Percentiles rank a stretch among this genome's conserved stretches.
phyloP scores from a whole-genome alignment of 768 basidiomycete genomes.

The Leccinellum albellum region DNA sequence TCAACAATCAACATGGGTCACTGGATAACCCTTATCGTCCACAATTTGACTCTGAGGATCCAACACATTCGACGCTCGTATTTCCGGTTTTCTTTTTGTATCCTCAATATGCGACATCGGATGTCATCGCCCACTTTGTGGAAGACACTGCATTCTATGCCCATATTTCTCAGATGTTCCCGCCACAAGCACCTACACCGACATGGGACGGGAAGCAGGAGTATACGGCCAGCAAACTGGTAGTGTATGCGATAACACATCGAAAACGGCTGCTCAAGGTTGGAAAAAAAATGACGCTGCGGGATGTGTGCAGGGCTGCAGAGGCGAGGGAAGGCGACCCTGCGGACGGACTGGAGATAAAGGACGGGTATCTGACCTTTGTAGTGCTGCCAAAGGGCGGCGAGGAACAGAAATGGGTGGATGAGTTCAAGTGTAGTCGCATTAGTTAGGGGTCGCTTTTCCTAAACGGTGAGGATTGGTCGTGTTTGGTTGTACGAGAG shows the following conservation, averaged over 20 bases:
- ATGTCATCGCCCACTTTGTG: conserved; percentile 81
- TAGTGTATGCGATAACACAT: conserved; percentile 80
- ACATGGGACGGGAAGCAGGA: conserved; percentile 73
- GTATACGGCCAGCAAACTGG: conserved; percentile 61
- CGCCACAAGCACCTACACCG: conserved; percentile 58
- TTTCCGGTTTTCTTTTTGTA: conserved; percentile 92
- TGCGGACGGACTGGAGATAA: conserved; percentile 78
- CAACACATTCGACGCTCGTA: conserved; percentile 56
- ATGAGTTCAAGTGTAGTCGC: conserved; percentile 69
- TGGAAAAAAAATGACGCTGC: conserved; percentile 84
- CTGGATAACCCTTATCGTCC: conserved; percentile 57
- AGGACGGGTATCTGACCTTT: conserved; percentile 78
- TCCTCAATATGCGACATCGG: conserved; percentile 85
- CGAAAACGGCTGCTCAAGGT: conserved; percentile 80
- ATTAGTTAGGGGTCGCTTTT: conserved; percentile 5
- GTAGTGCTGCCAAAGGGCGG: conserved; percentile 74
- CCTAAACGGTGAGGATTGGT: conserved; percentile 23
- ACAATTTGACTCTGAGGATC: conserved; percentile 64
- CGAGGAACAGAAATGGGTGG: conserved; percentile 80
- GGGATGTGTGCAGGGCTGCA: conserved; percentile 67
- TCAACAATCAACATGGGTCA: conserved; percentile 48
- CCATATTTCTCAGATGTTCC: conserved; percentile 81
- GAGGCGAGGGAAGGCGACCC: conserved; percentile 55
- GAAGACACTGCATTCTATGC: conserved; percentile 81
- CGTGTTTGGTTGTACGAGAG: conserved; percentile 27